Percentiles rank a stretch among this genome's conserved stretches.
Conservation (phyloP, 192 early-diverging fungal genomes). For the Coemansia sp. region DNA sequence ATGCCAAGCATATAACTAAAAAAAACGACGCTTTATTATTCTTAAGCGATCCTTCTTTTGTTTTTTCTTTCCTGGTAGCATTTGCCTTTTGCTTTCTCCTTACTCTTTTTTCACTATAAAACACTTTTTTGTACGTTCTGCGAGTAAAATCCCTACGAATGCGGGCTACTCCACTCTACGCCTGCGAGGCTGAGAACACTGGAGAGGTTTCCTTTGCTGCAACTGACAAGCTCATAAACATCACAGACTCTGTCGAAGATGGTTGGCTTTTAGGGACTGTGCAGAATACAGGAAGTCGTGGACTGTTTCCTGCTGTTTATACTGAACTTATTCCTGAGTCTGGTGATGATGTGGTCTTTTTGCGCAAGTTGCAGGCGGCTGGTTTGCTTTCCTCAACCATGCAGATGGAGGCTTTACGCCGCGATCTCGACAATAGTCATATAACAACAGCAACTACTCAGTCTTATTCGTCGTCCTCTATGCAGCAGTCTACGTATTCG, state of each 20-base stretch:
- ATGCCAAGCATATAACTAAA: too few species aligned
- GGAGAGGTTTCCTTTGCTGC: conserved; percentile 48
- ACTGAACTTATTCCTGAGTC: conserved; percentile 35
- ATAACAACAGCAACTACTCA: background rate
- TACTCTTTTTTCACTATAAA: background rate
- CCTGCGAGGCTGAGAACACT: conserved; percentile 42
- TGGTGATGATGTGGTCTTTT: conserved; percentile 31
- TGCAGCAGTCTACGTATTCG: background rate
- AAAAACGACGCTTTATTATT: too few species aligned
- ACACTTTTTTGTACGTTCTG: conserved; percentile 2
- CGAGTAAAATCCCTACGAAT: conserved; percentile 5
- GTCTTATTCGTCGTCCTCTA: background rate
- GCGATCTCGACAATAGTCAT: conserved; percentile 11
- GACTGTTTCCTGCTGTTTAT: conserved; percentile 46
- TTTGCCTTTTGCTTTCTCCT: conserved; percentile 7
- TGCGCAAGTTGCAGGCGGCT: conserved; percentile 18
- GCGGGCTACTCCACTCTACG: conserved; percentile 43
- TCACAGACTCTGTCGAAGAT: conserved; percentile 27
- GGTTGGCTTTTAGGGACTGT: conserved; percentile 44
- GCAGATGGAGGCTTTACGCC: conserved; percentile 18
- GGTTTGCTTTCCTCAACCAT: conserved; percentile 34
- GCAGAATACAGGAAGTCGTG: conserved; percentile 24
- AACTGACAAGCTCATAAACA: conserved; percentile 13
- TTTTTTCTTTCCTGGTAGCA: background rate
- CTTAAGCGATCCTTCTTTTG: too few species aligned